phyloP scores from a whole-genome alignment of 2,329 filamentous ascomycete genomes.

The Dendryphion nanum region DNA sequence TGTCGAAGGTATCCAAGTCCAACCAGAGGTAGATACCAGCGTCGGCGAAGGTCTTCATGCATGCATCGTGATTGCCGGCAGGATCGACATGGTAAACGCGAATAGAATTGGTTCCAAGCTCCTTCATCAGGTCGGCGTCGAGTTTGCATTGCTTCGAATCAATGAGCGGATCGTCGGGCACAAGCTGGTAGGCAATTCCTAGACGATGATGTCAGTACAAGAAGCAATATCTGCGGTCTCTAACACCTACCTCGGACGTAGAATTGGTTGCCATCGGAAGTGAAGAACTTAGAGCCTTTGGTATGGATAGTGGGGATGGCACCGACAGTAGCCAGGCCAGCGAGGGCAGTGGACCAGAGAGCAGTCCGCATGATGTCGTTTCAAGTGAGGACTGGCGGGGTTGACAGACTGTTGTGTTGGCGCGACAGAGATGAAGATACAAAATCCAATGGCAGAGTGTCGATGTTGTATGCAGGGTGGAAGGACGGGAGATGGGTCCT shows the following conservation, averaged over 20 bases:
- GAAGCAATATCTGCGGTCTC: not conserved
- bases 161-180: constrained; percentile 71
- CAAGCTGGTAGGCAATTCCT: constrained; percentile 72
- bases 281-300: constrained; percentile 83
- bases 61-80: constrained; percentile 67
- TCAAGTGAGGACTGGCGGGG: no score
- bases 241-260: constrained; percentile 70
- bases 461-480: no score
- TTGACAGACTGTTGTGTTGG: no score
- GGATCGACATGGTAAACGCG: constrained; percentile 87
- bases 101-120: constrained; percentile 77
- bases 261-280: constrained; percentile 75
- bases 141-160: constrained; percentile 72
- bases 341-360: constrained; percentile 19
- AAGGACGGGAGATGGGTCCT: no score
- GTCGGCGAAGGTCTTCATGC: constrained; percentile 77
- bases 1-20: constrained; percentile 70
- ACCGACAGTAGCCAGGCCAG: constrained; percentile 34
- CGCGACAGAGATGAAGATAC: not conserved
- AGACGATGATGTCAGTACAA: constrained; percentile 2
- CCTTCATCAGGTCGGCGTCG: constrained; percentile 75
- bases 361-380: constrained; percentile 16
- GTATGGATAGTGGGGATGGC: constrained; percentile 57
- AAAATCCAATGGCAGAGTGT: no score
- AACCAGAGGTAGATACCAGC: constrained; percentile 82